phyloP scores from a whole-genome alignment of 768 basidiomycete species.

The Polyporus arcularius region DNA sequence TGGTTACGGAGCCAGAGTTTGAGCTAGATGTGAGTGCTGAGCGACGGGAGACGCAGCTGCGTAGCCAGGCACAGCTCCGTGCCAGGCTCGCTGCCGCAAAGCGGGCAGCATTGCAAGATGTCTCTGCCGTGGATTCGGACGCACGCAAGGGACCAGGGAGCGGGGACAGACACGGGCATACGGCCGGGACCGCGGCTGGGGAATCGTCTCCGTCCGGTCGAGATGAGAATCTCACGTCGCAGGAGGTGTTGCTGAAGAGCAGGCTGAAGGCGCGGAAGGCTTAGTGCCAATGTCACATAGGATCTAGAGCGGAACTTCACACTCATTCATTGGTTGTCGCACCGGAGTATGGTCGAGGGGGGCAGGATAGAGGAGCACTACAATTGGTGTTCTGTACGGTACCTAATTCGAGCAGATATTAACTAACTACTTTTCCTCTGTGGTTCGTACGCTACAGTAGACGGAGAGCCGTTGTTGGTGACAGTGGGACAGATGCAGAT shows the following conservation, averaged over 20 bases:
- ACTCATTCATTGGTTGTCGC: too few species aligned
- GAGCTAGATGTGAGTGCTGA: conserved; percentile 12
- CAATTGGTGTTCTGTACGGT: conserved; percentile 16
- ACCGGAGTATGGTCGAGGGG: not conserved
- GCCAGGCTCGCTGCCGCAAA: conserved; percentile 50
- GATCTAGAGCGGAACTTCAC: not conserved
- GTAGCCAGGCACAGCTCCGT: conserved; percentile 49
- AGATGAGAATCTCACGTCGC: conserved; percentile 3
- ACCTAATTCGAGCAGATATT: conserved; percentile 19
- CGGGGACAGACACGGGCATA: not conserved
- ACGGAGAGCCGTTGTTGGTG: conserved; percentile 10
- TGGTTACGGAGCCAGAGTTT: conserved; percentile 3
- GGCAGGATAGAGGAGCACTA: conserved; percentile 1
- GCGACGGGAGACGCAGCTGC: conserved; percentile 45
- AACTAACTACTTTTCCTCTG: conserved; percentile 21
- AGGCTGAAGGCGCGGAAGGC: conserved; percentile 12
- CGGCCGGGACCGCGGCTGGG: not conserved
- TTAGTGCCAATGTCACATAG: not conserved
- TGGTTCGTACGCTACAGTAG: conserved; percentile 19
- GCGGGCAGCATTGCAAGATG: conserved; percentile 19
- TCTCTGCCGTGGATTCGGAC: not conserved
- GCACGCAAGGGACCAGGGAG: not conserved
- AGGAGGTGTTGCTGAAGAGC: conserved; percentile 14
- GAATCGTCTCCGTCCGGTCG: not conserved
- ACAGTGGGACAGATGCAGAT: conserved; percentile 5